Conservation (phyloP, 1,284 basidiomycete species). For the Cerioporus squamosus region DNA sequence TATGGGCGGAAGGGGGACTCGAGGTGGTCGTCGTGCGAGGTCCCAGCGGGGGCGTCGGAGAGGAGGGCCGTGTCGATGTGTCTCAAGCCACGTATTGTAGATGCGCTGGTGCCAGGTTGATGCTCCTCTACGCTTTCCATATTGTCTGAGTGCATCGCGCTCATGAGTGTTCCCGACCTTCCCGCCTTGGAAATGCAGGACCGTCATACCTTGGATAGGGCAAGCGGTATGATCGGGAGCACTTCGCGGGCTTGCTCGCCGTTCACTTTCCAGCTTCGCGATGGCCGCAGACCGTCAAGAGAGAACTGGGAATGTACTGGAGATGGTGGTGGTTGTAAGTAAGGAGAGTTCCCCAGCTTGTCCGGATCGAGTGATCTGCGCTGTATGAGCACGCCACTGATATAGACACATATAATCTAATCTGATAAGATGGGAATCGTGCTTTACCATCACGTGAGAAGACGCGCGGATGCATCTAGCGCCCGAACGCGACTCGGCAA, state of each 20-base stretch:
- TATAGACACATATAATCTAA: too few species aligned
- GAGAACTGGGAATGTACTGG: too few species aligned
- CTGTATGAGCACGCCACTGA: constrained; percentile 23
- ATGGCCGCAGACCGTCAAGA: too few species aligned
- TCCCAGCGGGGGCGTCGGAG: constrained; percentile 23
- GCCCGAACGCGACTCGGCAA: constrained; percentile 8
- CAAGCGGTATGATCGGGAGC: too few species aligned
- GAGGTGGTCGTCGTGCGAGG: constrained; percentile 5
- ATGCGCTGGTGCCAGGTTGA: constrained; percentile 41
- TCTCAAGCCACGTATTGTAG: constrained; percentile 45
- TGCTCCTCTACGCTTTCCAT: constrained; percentile 2
- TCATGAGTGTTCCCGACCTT: not conserved
- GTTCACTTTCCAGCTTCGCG: too few species aligned
- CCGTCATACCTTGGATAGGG: too few species aligned
- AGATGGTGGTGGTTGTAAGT: not conserved
- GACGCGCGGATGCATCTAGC: constrained; percentile 10
- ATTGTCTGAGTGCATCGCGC: not conserved
- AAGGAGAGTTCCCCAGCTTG: not conserved
- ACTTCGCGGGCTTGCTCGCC: too few species aligned
- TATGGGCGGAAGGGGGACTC: constrained; percentile 44
- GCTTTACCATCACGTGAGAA: constrained; percentile 19
- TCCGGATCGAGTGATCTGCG: not conserved
- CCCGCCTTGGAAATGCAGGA: too few species aligned
- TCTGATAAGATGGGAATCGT: too few species aligned
- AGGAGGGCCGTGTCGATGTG: constrained; percentile 27